Base-by-base conservation (phyloP, 306 rosid genomes). In the Coriaria nepalensis region DNA sequence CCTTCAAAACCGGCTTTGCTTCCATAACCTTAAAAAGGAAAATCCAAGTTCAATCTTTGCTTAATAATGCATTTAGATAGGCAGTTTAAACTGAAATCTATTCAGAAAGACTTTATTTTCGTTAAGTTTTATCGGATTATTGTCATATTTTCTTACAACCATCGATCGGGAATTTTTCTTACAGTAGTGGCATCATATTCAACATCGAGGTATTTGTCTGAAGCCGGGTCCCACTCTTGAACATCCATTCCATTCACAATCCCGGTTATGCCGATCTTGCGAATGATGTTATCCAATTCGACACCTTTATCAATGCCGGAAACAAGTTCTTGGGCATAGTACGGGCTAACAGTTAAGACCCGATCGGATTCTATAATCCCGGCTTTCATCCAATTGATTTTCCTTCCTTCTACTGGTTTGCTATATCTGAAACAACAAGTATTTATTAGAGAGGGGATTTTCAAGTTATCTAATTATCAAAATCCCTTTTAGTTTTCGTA, bases 1-100 rank as follows among this genome's bases (percentile, higher is more conserved):
- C 98, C 75, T 90, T 90, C 65, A 82, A 40, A 50, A 90, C 59
- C 42, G 73, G 71, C 62, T 90, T 85, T 43, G 81, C 93, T 49
- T 68, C 77, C 61, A 52, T 39, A 20, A 73, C 95, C 98, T 90
- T 61, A 20, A 52, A 51, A 47, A 38, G 55, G 46, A 54, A 50
- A 40, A 43, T 35, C n/a, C n/a, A n/a, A n/a, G n/a, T n/a, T n/a
- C n/a, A n/a, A n/a, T n/a, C n/a, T n/a, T n/a, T n/a, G n/a, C n/a
- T n/a, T n/a, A n/a, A n/a, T n/a, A n/a, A n/a, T n/a, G n/a, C n/a
- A n/a, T n/a, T n/a, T n/a, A n/a, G n/a, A n/a, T n/a, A n/a, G n/a
- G n/a, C n/a, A n/a, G n/a, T n/a, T n/a, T n/a, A n/a, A n/a, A n/a
- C n/a, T n/a, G n/a, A n/a, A n/a, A n/a, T n/a, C n/a, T n/a, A n/a